phyloP scores from a whole-genome alignment of 495 filamentous ascomycete species.

The Lophiostoma macrostomum region DNA sequence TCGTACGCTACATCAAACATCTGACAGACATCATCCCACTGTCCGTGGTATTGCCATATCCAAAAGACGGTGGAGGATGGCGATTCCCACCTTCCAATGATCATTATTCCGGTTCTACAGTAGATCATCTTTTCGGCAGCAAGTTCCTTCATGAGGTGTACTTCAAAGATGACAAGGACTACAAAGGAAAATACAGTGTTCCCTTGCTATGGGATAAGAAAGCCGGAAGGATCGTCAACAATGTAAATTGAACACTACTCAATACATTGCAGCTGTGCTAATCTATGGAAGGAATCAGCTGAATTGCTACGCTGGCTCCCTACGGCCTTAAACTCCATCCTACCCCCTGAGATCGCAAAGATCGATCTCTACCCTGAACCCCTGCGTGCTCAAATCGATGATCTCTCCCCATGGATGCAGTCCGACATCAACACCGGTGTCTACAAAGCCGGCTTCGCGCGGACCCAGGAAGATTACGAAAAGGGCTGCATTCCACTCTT shows the following conservation, averaged over 20 bases:
- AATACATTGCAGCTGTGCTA: background rate
- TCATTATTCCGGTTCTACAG: conserved; percentile 52
- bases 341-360: conserved; percentile 35
- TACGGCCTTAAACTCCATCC: conserved; percentile 46
- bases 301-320: conserved; percentile 54
- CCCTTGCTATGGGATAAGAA: conserved; percentile 58
- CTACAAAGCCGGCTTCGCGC: conserved; percentile 56
- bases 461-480: conserved; percentile 49
- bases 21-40: conserved; percentile 40
- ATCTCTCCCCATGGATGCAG: conserved; percentile 47
- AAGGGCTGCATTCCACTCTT: conserved; percentile 48
- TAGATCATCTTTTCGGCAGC: conserved; percentile 51
- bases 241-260: too few species aligned
- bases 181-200: conserved; percentile 55
- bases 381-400: conserved; percentile 47
- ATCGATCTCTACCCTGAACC: conserved; percentile 48
- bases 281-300: conserved; percentile 42
- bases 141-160: conserved; percentile 53
- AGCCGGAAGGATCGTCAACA: conserved; percentile 48
- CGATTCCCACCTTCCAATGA: conserved; percentile 47
- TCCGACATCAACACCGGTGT: conserved; percentile 50
- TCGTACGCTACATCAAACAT: conserved; percentile 40
- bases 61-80: conserved; percentile 48
- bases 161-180: conserved; percentile 50
- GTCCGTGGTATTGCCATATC: conserved; percentile 42